Conservation (phyloP, 306 rosid genomes). For the Adenanthera pavonina region DNA sequence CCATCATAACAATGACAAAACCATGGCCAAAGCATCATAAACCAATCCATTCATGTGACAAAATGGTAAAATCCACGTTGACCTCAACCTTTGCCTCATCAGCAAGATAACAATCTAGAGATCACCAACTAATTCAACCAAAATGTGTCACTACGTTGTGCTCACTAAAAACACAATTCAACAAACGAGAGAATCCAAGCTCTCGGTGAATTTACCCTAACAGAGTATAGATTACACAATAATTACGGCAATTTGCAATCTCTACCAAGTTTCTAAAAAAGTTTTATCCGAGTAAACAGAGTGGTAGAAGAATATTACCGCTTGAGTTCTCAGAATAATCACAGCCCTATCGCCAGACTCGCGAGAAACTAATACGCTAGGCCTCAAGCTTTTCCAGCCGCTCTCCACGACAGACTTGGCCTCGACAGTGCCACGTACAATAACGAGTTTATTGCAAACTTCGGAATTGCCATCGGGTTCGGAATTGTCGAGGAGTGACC, state of each 20-base stretch:
- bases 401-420: constrained; percentile 69
- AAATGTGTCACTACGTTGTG: background rate
- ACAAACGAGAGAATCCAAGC: background rate
- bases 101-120: background rate
- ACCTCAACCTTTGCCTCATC: background rate
- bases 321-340: constrained; percentile 68
- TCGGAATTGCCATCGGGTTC: constrained; percentile 29
- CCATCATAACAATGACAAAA: background rate
- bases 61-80: background rate
- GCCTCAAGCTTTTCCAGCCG: constrained; percentile 55
- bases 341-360: constrained; percentile 82
- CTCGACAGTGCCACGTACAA: constrained; percentile 79
- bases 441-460: constrained; percentile 42
- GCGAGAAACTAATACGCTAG: constrained; percentile 56
- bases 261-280: background rate
- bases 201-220: background rate
- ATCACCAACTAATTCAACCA: constrained; percentile 15
- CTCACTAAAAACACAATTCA: constrained; percentile 7
- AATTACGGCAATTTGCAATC: background rate
- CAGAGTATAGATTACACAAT: background rate
- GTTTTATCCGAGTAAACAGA: background rate
- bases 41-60: background rate
- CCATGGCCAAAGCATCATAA: constrained; percentile 28
- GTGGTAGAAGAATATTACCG: constrained; percentile 43
- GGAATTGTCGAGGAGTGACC: constrained; percentile 51